A percentile compares a stretch with the other conserved stretches of the same genome.
Evolutionary conservation across 768 basidiomycete genomes (phyloP).

Genomic region (Botryobasidium botryosum): DNA sequence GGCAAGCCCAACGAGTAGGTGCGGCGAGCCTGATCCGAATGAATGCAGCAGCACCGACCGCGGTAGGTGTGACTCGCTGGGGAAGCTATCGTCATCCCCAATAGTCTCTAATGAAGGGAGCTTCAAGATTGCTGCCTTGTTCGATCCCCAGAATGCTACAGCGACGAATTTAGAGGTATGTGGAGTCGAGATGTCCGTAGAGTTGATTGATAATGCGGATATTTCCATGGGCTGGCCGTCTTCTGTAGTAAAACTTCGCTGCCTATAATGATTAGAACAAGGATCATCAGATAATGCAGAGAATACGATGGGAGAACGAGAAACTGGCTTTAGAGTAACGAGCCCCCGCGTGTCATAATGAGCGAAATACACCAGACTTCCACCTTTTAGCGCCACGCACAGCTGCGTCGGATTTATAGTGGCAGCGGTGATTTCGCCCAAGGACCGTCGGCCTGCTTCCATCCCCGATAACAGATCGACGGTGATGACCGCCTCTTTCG

Average conservation of each 20-base stretch:
- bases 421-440: constrained; percentile 44
- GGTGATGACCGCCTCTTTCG: constrained; percentile 35
- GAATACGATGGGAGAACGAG: constrained; percentile 21
- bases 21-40: constrained; percentile 30
- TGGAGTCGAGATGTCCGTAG: constrained; percentile 26
- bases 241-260: not conserved
- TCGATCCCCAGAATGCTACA: constrained; percentile 65
- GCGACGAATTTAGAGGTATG: constrained; percentile 32
- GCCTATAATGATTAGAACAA: constrained; percentile 9
- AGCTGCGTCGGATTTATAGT: constrained; percentile 53
- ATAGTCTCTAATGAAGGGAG: constrained; percentile 18
- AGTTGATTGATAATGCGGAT: constrained; percentile 50
- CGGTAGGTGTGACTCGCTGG: constrained; percentile 26
- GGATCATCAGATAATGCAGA: constrained; percentile 19
- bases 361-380: constrained; percentile 17
- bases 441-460: constrained; percentile 12
- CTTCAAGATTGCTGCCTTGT: constrained; percentile 39
- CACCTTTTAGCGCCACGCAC: constrained; percentile 39
- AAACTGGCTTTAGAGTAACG: too few relatives aligned
- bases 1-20: constrained; percentile 51
- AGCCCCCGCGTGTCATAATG: constrained; percentile 16
- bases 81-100: constrained; percentile 1
- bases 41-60: constrained; percentile 36
- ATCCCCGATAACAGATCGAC: constrained; percentile 29
- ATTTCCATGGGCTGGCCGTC: constrained; percentile 30